Percentiles rank a stretch among this genome's conserved stretches.
These are phyloP conservation scores for Betula pendula DNA, from an alignment of 306 rosid species.

Conservation along the genomic window DNA sequence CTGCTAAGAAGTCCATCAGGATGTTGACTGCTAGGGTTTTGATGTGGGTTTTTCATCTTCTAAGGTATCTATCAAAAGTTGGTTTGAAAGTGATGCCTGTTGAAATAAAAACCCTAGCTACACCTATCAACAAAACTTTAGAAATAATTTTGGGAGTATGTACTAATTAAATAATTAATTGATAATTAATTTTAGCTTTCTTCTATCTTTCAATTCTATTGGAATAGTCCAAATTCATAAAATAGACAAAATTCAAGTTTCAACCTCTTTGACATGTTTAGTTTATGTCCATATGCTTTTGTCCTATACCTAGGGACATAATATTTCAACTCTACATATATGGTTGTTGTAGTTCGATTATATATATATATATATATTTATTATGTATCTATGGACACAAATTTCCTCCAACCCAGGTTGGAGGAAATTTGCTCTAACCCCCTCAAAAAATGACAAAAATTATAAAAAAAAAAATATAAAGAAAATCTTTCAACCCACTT, in stretches of 20 bases:
- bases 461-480: too few species aligned
- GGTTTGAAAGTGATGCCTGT: conserved; percentile 62
- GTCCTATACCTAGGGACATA: conserved; percentile 28
- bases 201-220: conserved; percentile 3
- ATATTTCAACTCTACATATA: conserved; percentile 22
- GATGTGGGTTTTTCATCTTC: conserved; percentile 53
- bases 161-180: not conserved
- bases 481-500: too few species aligned
- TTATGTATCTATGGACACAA: too few species aligned
- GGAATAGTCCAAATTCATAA: conserved; percentile 37
- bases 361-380: not conserved
- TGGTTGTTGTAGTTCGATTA: conserved; percentile 38
- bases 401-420: too few species aligned
- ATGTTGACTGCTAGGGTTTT: conserved; percentile 42
- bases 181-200: not conserved
- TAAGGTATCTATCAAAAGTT: conserved; percentile 61
- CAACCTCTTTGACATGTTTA: conserved; percentile 22
- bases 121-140: conserved; percentile 32
- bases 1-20: conserved; percentile 38
- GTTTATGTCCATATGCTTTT: conserved; percentile 21
- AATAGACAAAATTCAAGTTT: conserved; percentile 39
- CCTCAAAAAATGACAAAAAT: too few species aligned
- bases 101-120: conserved; percentile 52
- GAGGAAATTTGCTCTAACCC: too few species aligned
- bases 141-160: not conserved